A percentile compares a stretch with the other conserved stretches of the same genome.
phyloP scores from a whole-genome alignment of 2,329 filamentous ascomycete species.

The Alternaria incomplexa region DNA sequence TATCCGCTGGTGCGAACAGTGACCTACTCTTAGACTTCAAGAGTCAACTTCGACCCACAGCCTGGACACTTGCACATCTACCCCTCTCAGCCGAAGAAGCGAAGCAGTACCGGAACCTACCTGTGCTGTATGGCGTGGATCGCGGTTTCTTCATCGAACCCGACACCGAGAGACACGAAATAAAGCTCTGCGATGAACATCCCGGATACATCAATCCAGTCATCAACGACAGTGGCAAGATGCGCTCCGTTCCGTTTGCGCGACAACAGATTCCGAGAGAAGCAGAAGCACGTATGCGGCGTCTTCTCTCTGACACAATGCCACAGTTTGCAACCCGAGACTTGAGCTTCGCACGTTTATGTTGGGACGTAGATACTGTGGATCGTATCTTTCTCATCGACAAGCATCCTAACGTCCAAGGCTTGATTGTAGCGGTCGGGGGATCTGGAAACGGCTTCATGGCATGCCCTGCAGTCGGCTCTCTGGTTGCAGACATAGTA shows the following conservation, averaged over 20 bases:
- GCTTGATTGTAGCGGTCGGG: constrained; percentile 57
- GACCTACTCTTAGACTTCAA: constrained; percentile 58
- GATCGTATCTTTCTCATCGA: constrained; percentile 62
- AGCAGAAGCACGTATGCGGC: constrained; percentile 55
- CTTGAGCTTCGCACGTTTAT: constrained; percentile 60
- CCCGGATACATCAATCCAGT: constrained; percentile 62
- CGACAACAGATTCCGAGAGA: constrained; percentile 56
- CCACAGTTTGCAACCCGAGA: constrained; percentile 58
- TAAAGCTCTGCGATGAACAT: constrained; percentile 63
- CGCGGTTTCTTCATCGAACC: constrained; percentile 59
- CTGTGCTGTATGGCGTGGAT: constrained; percentile 58
- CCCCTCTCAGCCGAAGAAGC: constrained; percentile 56
- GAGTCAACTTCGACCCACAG: constrained; percentile 60
- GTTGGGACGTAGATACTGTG: constrained; percentile 64
- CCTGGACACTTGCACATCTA: constrained; percentile 62
- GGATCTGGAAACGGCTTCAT: constrained; percentile 62
- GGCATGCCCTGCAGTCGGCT: constrained; percentile 59
- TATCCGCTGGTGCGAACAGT: constrained; percentile 58
- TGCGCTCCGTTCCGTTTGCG: constrained; percentile 50
- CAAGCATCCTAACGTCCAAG: constrained; percentile 53
- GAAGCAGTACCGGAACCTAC: constrained; percentile 54
- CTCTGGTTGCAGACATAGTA: constrained; percentile 57
- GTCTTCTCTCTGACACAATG: constrained; percentile 59
- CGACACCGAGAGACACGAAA: constrained; percentile 52
- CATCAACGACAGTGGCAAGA: constrained; percentile 20